Evolutionary conservation across 2,329 filamentous ascomycete genomes (phyloP), one percentile per base, ranked within the genome.

Genomic region (Pezicula radicicola): DNA sequence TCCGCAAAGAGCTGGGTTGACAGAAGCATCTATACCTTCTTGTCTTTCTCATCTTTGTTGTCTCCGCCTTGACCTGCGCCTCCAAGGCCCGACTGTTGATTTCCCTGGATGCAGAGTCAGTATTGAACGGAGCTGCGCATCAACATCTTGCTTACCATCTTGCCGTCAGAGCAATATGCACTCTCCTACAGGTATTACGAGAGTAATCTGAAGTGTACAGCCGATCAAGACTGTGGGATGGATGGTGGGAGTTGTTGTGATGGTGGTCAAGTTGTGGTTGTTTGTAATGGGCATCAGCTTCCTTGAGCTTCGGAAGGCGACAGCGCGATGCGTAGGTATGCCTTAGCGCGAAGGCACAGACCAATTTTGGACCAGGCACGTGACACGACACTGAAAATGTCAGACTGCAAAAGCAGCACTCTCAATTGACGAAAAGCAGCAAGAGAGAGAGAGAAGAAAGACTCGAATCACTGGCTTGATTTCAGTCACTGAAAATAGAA

Each of bases 11-110:
- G 39, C 27, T 27, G 10, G 10, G 42, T 49, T 15, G 35, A 35
- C 13, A 8, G 33, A 40, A 27, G 54, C 16, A 4, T 28, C 51
- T 70, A 50, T 75, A 89, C 93, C 84, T 97, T 97, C 82, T 97
- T 96, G 67, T 95, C 92, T 76, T 92, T 92, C 15, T 89, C 88
- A 63, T 93, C 87, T 59, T 87, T 88, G 60, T 87, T 87, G 68
- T 93, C 90, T 55, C 84, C 83, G 56, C 83, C 85, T 55, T 77
- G 78, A 50, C 79, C 91, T 48, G 58, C 57, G 36, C 64, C 65
- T 49, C 65, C 63, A 19, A 68, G 55, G 28, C 65, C 65, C 49
- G 66, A 68, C 55, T 63, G 78, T 67, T 76, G 72, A 66, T 79
- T 76, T 58, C 66, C 66, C 66, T 68, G 42, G 16, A 30, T 30